These are phyloP conservation scores for Mortierella alpina DNA, from an alignment of 192 early-diverging fungal genomes.

Conservation along the genomic window DNA sequence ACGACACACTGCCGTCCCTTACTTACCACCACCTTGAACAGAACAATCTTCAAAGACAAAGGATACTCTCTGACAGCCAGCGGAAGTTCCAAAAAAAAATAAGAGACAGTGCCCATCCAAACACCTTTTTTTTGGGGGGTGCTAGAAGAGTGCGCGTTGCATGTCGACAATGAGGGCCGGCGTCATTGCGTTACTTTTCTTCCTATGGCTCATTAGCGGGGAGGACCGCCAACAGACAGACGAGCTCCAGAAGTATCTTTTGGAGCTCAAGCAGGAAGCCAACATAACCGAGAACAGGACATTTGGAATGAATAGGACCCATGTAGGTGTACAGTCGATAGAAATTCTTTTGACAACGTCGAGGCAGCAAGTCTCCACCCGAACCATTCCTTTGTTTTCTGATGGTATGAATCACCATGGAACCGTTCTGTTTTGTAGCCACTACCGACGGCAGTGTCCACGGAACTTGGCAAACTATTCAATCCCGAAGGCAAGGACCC, in stretches of 20 bases:
- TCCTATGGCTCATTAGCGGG: conserved; percentile 58
- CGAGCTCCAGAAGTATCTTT: conserved; percentile 44
- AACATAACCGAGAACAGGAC: conserved; percentile 53
- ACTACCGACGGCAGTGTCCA: conserved; percentile 23
- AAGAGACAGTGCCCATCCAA: neutral
- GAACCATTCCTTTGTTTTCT: neutral
- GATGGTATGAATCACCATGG: neutral
- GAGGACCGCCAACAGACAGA: conserved; percentile 39
- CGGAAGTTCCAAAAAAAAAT: neutral
- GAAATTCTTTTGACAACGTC: neutral
- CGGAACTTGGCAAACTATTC: conserved; percentile 36
- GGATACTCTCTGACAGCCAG: neutral
- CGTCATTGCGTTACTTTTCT: conserved; percentile 45
- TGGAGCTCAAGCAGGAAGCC: conserved; percentile 46
- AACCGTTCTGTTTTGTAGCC: conserved; percentile 29
- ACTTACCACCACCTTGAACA: neutral
- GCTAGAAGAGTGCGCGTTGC: neutral
- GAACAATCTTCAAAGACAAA: neutral
- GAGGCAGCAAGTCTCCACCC: neutral
- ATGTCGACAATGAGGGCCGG: conserved; percentile 29
- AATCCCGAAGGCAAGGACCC: conserved; percentile 10
- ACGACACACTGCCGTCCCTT: too few relatives aligned
- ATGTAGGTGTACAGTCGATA: conserved; percentile 43
- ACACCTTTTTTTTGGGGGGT: too few relatives aligned
- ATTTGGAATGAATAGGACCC: conserved; percentile 54